Base-by-base conservation (phyloP, 768 basidiomycete genomes). In the Cystobasidium onofrii region DNA sequence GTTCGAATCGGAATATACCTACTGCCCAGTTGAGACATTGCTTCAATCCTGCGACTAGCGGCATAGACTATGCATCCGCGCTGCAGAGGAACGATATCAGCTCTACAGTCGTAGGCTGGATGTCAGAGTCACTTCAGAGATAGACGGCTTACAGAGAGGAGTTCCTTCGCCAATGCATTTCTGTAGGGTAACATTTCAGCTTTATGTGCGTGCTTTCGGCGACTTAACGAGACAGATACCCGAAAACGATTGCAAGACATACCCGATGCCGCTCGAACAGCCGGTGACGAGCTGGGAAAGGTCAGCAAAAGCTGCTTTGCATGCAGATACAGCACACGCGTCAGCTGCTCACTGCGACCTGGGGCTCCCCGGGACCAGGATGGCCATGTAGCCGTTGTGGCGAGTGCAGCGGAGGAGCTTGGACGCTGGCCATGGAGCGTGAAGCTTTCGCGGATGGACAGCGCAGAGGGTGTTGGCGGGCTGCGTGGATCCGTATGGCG, bases 11-110 rank as follows among this genome's bases (percentile, higher is more conserved):
- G n/a, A n/a, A n/a, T n/a, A n/a, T n/a, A 64, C 44, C 6, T 43
- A 41, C 63, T 36, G 25, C 15, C 46, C 65, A 67, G 34, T 17
- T 67, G 36, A 18, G 43, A 33, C 65, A 67, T 46, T 29, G 65
- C 50, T 25, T 67, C 65, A 29, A 54, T 12, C 39, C 29, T 43
- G 52, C 65, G 43, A 15, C 41, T 50, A 1, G 44, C 29, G 1
- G 65, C 65, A 27, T 67, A 67, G 39, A 67, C 65, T 2, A 23
- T 67, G 31, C 65, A 67, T 46, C 50, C 44, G n/a, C 44, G 43
- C 65, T 67, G 44, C 9, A 46, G 25, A 9, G 18, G 23, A 17
- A 27, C 25, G 15, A 10, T 15, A 4, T 31, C 6, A 23, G 31
- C 17, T 10, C 7, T 10, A n/a, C 57, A 27, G 3, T 60, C 23